Evolutionary conservation across 2,329 filamentous ascomycete genomes (phyloP), one percentile per base, ranked within the genome.

Genomic region (Hypoxylon sp.): DNA sequence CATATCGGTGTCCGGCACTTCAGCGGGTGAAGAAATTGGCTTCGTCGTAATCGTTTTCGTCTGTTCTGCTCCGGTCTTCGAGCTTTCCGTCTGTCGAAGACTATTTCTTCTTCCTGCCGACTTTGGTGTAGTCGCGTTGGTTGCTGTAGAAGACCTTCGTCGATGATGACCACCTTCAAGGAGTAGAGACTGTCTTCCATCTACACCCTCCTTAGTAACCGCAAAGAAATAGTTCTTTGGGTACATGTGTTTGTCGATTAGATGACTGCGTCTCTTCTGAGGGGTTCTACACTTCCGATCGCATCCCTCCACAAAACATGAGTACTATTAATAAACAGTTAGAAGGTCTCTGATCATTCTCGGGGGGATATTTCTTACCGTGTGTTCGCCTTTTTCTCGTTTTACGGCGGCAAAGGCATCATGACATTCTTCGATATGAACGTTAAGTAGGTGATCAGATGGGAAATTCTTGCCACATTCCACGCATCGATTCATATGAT

Each of bases 221-320:
- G 85, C 84, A 64, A 95, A 96, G 71, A 95, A 93, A 73, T 91
- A 96, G 64, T 90, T 89, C 67, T 83, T 85, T 7, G 92, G 93
- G 67, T 94, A 99, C 73, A 87, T 81, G 71, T 99, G 94, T 74
- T 96, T 97, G 76, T 96, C 92, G 61, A 96, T 90, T 60, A 96
- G 78, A 75, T 99, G 93, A 69, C 90, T 83, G 23, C 90, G 82
- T 32, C 94, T 83, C 72, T 96, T 97, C 65, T 90, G 86, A 20
- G 88, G 86, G 3, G 89, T 91, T 46, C 83, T 84, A 73, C 92
- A 97, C 68, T 91, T 86, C 60, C 89, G 83, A 51, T 94, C 90
- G 70, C 94, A 99, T 37, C 81, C 86, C 66, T 96, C 89, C 5
- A 97, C 86, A 65, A 97, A 95, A 73, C 94, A 99, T 4, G 84